Evolutionary conservation across 2,329 filamentous ascomycete species (phyloP), one percentile per base, ranked within the genome.

Genomic region (Colletotrichum sp.): DNA sequence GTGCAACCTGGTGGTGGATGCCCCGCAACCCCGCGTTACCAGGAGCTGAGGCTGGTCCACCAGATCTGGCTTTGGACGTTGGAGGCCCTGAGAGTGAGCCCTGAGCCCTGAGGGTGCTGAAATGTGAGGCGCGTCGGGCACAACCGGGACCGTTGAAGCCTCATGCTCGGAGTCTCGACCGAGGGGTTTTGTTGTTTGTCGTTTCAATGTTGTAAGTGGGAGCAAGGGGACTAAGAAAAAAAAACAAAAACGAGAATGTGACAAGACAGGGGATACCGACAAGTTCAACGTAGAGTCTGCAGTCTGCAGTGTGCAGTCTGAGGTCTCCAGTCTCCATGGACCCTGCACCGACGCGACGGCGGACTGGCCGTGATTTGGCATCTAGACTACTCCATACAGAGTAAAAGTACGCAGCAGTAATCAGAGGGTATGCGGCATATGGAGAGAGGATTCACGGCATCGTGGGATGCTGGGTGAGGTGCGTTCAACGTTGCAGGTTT

Each of bases 21-120:
- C 75, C 75, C 75, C 75, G 75, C 75, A 77, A 75, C 75, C 75
- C 75, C 75, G 75, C 75, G 65, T 77, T 75, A 65, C 74, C 70
- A 74, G 44, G 70, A 60, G 49, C 16, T 65, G 69, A 69, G 28
- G 64, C 70, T 30, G 73, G 70, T 71, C 75, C 71, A 77, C 65
- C 66, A 77, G 65, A 77, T 74, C 67, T 67, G 71, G 60, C 30
- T 34, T 69, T 52, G 69, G 34, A 39, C 55, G n/a, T 59, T 21
- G 59, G 13, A 28, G 36, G 39, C 30, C 39, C 49, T 44, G 39
- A 44, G 36, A 16, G 8, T 70, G 62, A 67, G n/a, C 30, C 39
- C 49, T 44, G 39, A 44, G 36, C 36, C 36, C 36, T 70, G 62
- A 67, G n/a, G 21, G 39, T 59, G 67, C 28, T 75, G 72, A 49